phyloP scores from a whole-genome alignment of 208 protist genomes.

The Trichomonas vaginalis region DNA sequence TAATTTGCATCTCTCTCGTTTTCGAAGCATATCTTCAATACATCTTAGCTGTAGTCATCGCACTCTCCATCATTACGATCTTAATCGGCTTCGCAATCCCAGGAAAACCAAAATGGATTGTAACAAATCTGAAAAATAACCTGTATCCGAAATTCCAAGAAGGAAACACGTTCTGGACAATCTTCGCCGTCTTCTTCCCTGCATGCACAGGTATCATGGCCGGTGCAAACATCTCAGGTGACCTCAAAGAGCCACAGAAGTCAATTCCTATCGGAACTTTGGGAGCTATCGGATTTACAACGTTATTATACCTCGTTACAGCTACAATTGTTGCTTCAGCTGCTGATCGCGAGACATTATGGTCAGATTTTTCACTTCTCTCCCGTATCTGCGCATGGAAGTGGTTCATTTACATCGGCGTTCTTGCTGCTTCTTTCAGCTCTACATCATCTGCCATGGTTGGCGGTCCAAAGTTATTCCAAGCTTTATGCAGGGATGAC shows the following conservation, averaged over 20 bases:
- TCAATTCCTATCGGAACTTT: conserved; percentile 39
- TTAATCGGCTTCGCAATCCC: neutral
- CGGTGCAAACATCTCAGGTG: conserved; percentile 48
- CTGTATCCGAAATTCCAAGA: neutral
- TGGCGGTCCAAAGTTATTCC: neutral
- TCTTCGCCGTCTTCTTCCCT: conserved; percentile 52
- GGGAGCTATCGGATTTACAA: neutral
- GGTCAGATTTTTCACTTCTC: neutral
- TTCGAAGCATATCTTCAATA: neutral
- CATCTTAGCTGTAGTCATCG: neutral
- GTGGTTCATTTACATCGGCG: neutral
- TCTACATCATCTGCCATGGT: neutral
- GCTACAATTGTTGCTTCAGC: neutral
- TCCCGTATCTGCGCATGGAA: neutral
- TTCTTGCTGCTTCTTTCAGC: neutral
- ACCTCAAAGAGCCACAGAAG: conserved; percentile 41
- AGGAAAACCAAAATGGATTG: neutral
- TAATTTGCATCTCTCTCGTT: neutral
- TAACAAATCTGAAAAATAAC: neutral
- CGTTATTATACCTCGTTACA: neutral
- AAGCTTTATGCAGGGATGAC: neutral
- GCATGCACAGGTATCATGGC: conserved; percentile 54
- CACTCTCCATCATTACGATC: neutral
- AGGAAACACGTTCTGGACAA: neutral
- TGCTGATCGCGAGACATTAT: neutral